phyloP scores from a whole-genome alignment of 352 stramenopile species.

The Phytophthora niederhauseri region DNA sequence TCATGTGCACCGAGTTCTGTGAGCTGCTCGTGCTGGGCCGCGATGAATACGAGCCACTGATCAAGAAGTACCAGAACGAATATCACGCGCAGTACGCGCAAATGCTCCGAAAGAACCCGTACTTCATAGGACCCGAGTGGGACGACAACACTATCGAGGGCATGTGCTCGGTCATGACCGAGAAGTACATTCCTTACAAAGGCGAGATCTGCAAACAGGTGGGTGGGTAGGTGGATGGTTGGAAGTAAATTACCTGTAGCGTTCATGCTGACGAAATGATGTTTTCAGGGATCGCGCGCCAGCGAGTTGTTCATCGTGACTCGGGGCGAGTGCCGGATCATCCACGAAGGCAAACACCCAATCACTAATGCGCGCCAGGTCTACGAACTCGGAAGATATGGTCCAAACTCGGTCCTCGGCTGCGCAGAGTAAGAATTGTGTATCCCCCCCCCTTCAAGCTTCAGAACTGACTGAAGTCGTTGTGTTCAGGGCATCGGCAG shows the following conservation, averaged over 20 bases:
- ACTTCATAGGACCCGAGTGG: slow-evolving; percentile 82
- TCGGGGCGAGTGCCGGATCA: slow-evolving; percentile 73
- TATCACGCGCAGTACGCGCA: slow-evolving; percentile 83
- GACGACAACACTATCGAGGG: slow-evolving; percentile 83
- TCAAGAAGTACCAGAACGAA: slow-evolving; percentile 87
- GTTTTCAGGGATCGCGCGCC: slow-evolving; percentile 60
- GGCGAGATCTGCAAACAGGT: slow-evolving; percentile 85
- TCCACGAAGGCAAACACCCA: slow-evolving; percentile 79
- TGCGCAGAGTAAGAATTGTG: slow-evolving; percentile 70
- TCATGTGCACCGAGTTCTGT: slow-evolving; percentile 73
- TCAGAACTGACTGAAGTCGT: slow-evolving; percentile 1
- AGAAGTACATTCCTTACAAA: slow-evolving; percentile 78
- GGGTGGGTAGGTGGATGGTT: slow-evolving; percentile 19
- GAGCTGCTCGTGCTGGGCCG: slow-evolving; percentile 76
- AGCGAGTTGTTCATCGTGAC: slow-evolving; percentile 79
- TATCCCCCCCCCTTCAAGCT: background rate
- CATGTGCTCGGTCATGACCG: slow-evolving; percentile 87
- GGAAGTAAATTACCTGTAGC: background rate
- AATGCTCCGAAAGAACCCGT: slow-evolving; percentile 75
- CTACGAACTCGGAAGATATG: slow-evolving; percentile 74
- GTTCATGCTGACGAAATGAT: background rate
- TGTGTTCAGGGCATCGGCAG: slow-evolving; percentile 63
- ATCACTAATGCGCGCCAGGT: slow-evolving; percentile 63
- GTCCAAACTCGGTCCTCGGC: slow-evolving; percentile 78
- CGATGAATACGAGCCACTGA: slow-evolving; percentile 84